Evolutionary conservation across 805 yeast species (phyloP).

Genomic region (Isabelozyma heimii): DNA sequence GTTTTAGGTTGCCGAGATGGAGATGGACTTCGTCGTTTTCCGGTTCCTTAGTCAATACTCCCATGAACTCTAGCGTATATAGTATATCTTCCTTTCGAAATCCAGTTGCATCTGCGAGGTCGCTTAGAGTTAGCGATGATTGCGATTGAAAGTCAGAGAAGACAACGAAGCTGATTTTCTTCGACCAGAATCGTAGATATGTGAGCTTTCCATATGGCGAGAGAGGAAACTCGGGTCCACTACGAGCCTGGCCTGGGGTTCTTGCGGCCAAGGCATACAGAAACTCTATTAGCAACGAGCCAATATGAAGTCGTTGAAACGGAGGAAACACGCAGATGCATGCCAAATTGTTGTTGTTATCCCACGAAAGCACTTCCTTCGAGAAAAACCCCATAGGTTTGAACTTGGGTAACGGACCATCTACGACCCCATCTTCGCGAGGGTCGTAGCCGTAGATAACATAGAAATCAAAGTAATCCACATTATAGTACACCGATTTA

Average conservation of each 20-base stretch:
- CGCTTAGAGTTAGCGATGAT: conserved; percentile 39
- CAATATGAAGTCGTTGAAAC: conserved; percentile 74
- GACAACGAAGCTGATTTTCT: conserved; percentile 25
- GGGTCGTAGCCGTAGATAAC: conserved; percentile 56
- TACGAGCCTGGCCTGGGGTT: conserved; percentile 54
- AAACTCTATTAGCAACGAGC: conserved; percentile 77
- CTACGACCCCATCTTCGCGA: conserved; percentile 2
- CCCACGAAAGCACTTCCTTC: conserved; percentile 77
- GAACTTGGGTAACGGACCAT: conserved; percentile 6
- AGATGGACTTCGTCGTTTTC: conserved; percentile 11
- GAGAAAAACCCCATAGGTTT: conserved; percentile 90
- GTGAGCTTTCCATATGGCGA: conserved; percentile 77
- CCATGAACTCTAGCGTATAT: conserved; percentile 57
- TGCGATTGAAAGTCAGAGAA: conserved; percentile 4
- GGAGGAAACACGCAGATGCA: conserved; percentile 93
- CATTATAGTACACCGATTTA: conserved; percentile 80
- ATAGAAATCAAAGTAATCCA: conserved; percentile 79
- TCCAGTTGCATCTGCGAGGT: conserved; percentile 57
- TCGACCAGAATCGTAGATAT: conserved; percentile 76
- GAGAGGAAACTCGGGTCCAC: conserved; percentile 92
- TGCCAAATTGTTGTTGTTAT: conserved; percentile 75
- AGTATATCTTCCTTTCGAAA: conserved; percentile 62
- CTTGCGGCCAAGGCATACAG: conserved; percentile 68
- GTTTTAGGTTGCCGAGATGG: conserved; percentile 16
- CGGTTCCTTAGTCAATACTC: conserved; percentile 14